phyloP scores from a whole-genome alignment of 257 asterid genomes.

The Anisodus tanguticus region DNA sequence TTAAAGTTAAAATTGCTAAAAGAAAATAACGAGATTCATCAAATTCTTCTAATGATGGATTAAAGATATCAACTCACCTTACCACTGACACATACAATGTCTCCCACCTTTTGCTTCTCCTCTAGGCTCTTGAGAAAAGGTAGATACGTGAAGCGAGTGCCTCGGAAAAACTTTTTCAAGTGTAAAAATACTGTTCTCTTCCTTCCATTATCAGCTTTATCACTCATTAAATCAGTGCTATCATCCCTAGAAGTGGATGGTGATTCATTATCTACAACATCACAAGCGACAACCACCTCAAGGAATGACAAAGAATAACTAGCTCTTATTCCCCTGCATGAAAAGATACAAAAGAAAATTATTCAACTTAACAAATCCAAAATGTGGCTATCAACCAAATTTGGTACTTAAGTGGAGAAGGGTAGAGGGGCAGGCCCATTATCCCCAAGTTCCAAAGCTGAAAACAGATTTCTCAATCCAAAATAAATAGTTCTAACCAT shows the following conservation, averaged over 20 bases:
- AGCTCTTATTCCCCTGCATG: constrained; percentile 82
- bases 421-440: background rate
- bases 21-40: background rate
- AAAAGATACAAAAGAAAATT: constrained; percentile 18
- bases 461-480: background rate
- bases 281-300: constrained; percentile 90
- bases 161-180: constrained; percentile 93
- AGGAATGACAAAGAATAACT: constrained; percentile 73
- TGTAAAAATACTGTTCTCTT: constrained; percentile 67
- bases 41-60: constrained; percentile 19
- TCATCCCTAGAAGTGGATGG: constrained; percentile 30
- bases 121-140: constrained; percentile 84
- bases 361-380: constrained; percentile 20
- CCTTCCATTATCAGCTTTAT: constrained; percentile 46
- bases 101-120: constrained; percentile 84
- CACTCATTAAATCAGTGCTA: constrained; percentile 46
- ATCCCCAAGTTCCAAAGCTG: constrained; percentile 5
- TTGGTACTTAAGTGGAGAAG: background rate
- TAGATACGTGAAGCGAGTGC: constrained; percentile 76
- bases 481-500: background rate
- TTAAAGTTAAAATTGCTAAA: constrained; percentile 23
- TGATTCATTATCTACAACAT: constrained; percentile 56
- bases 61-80: constrained; percentile 59
- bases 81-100: constrained; percentile 90
- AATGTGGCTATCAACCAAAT: background rate